A percentile compares a stretch with the other conserved stretches of the same genome.
phyloP scores from a whole-genome alignment of 2,329 filamentous ascomycete species.

The Penicillium paneum region DNA sequence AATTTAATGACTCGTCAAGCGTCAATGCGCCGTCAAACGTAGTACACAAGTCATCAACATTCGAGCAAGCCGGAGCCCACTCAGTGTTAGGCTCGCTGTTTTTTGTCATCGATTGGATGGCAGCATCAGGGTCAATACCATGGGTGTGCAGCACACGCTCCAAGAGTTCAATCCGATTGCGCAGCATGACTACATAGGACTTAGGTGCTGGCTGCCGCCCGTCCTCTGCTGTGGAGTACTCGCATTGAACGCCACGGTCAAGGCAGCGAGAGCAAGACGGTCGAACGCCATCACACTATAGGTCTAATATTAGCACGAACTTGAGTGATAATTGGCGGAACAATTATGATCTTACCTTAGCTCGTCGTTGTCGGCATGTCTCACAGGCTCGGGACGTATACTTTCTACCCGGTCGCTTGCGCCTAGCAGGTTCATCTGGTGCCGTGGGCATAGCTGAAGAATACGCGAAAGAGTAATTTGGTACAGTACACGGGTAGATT shows the following conservation, averaged over 20 bases:
- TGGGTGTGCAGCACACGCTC: conserved; percentile 30
- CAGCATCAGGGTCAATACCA: conserved; percentile 31
- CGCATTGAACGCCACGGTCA: conserved; percentile 29
- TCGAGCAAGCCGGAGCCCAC: background rate
- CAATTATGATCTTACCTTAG: conserved; percentile 28
- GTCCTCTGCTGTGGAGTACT: conserved; percentile 33
- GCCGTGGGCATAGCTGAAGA: conserved; percentile 4
- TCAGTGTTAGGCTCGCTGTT: background rate
- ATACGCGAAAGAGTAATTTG: background rate
- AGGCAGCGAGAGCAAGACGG: conserved; percentile 36
- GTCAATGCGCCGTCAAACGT: conserved; percentile 34
- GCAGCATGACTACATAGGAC: conserved; percentile 36
- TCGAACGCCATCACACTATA: conserved; percentile 35
- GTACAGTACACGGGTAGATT: background rate
- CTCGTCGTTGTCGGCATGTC: conserved; percentile 37
- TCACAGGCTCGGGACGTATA: conserved; percentile 37
- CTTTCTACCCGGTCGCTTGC: conserved; percentile 20
- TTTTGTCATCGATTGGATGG: conserved; percentile 16
- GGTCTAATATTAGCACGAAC: background rate
- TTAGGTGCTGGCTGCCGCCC: conserved; percentile 36
- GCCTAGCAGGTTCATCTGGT: conserved; percentile 13
- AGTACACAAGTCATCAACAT: conserved; percentile 20
- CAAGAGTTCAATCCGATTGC: conserved; percentile 32
- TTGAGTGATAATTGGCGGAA: background rate
- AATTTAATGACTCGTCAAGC: conserved; percentile 37